Evolutionary conservation across 129 eudicot genomes (phyloP), one percentile per base, ranked within the genome.

Genomic region (Saussurea involucrata): DNA sequence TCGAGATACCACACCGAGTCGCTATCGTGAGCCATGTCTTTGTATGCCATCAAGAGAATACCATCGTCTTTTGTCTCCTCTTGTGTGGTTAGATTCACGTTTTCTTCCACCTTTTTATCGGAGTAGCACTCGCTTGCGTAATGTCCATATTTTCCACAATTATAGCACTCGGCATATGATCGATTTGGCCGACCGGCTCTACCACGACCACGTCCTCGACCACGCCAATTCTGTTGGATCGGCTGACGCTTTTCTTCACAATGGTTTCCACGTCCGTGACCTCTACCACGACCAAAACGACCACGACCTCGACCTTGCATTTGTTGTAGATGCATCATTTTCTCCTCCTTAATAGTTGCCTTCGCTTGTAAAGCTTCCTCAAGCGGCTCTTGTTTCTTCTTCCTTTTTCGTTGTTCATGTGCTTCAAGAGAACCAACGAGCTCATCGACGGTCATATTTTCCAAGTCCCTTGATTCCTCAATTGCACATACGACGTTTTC

Each of bases 391-490:
- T 65, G 42, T 17, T 66, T 66, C 18, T 65, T 65, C n/a, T 65
- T 24, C 34, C 27, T 24, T 12, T 65, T 65, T 2, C 36, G 68
- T 63, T 65, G 69, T 65, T 28, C 69, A 34, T 65, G 69, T 12
- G 69, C 69, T 34, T 65, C 37, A 18, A 65, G 69, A 65, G 37
- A 25, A 65, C 37, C 69, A 12, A 10, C 69, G 20, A 65, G 37
- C 22, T 71, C 75, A 6, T 71, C 64, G 29, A 71, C 0, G 24
- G 22, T 8, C 75, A 71, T 71, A n/a, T 22, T 40, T 4, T 71
- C 63, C 21, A 71, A 71, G 17, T 71, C 63, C 31, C 13, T 71
- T 9, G 18, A 71, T 20, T 44, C 32, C n/a, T 71, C 75, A 71
- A 71, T 71, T 6, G 36, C 64, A 6, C 11, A 8, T 3, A 2